Base-by-base conservation (phyloP, 768 basidiomycete species). In the Mycena maculata region DNA sequence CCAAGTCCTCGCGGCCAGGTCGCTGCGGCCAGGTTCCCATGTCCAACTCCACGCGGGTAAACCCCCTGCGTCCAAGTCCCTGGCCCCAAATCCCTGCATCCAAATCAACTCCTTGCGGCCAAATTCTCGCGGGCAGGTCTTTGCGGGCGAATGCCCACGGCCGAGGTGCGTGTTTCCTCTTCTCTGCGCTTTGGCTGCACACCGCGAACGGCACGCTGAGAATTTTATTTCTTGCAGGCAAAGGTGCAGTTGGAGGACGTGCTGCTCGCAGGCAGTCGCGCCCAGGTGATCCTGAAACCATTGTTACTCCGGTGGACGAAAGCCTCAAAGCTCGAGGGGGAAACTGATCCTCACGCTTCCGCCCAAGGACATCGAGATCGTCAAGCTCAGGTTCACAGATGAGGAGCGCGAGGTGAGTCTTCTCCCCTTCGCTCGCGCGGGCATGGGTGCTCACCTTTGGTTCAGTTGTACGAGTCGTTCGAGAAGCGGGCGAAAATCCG, bases 331-430 rank as follows among this genome's bases (percentile, higher is more conserved):
- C 71, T 87, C 67, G 92, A 94, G 70, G 92, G n/a, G 92, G 2
- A 80, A 88, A 66, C 90, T 89, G 3, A 84, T 94, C 39, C 79
- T 95, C 16, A 72, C 89, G 53, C 85, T 95, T 1, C 90, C 86
- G 1, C 77, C 81, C 3, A 90, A 90, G 74, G 78, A 86, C 12
- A 84, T 92, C 36, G 85, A 90, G 20, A 78, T 92, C 0, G 84
- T 87, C 18, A 83, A 79, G 56, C 78, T 92, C 10, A 78, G 88
- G 47, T 93, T 95, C 72, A 86, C 88, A 54, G 86, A 88, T 50
- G 95, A 95, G 76, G 87, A 87, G 66, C 96, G 97, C 86, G 98
- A 98, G 89, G 96, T 92, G 57, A 6, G 55, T 6, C 13, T n/a
- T n/a, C n/a, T 36, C 8, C n/a, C 30, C 50, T 16, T 63, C 2